Base-by-base conservation (phyloP, 345 rosid species). In the Bruguiera sexangula region DNA sequence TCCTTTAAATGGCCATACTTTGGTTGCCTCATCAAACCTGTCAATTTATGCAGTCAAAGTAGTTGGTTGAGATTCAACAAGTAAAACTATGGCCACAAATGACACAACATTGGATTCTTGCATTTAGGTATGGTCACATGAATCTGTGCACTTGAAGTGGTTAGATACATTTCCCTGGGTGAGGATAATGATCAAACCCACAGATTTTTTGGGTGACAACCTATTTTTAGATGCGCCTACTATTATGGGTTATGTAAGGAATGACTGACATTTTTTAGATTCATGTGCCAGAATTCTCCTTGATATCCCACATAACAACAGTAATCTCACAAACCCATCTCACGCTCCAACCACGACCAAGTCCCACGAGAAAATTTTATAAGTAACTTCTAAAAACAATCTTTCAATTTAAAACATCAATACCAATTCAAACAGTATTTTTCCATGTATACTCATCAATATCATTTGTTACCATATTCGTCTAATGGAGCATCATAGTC, bases 401-500 rank as follows among this genome's bases (percentile, higher is more conserved):
- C 67, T 39, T n/a, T 22, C 1, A 57, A 55, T 10, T 24, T 13
- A 11, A 7, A 68, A 50, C 36, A 19, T 29, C 54, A 62, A 16
- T 32, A 32, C 19, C 46, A n/a, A 18, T 50, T 18, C 37, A 18
- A 8, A 37, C 13, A 26, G 21, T 13, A 29, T 59, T 59, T 37
- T 34, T 34, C 37, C 1, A 34, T 8, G 8, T 34, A 34, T 8
- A 6, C 48, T 15, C n/a, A 57, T 27, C 29, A 30, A 9, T 50
- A 19, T 11, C 46, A 24, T 32, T 69, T 65, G 82, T 82, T 80
- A 96, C 99, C 98, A 79, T 90, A 96, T 84, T 96, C 99, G 61
- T 96, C 99, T 46, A 96, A 71, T 5, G 99, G 99, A 68, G 97
- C 97, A 79, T 96, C 98, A 51, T 92, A 96, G 71, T 96, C 99